Base-by-base conservation (phyloP, 371 early-diverging fungal genomes). In the Apophysomyces elegans region DNA sequence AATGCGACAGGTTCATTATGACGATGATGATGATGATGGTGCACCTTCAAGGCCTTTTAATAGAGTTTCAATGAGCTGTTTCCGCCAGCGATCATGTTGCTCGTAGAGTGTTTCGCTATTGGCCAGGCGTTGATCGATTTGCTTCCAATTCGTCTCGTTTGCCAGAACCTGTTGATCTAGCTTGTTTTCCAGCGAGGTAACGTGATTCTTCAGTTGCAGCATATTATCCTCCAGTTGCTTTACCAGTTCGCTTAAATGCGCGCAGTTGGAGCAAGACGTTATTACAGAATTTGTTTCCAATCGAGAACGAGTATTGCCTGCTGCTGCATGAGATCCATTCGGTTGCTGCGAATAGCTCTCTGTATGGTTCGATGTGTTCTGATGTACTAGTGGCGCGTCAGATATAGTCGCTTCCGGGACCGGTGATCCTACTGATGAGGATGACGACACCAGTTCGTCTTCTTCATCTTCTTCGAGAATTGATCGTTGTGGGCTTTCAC, bases 401-500 rank as follows among this genome's bases (percentile, higher is more conserved):
- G 63, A 50, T 21, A 39, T 64, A 32, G 61, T 41, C 39, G 43
- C 54, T 56, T 18, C 32, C 39, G 59, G 32, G 12, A 63, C 32
- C 45, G 78, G 73, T 9, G 77, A 77, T 7, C 46, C 56, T n/a
- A 69, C 69, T 2, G 76, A 72, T 2, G 74, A 74, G 3, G 75
- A 68, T 12, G 75, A 67, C 46, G 78, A 78, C 37, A 70, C 70
- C 26, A 78, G 58, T 60, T 77, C 78, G 54, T 77, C 78, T 57
- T 72, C 71, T 70, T 77, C 78, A 12, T 70, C 70, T 45, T 69
- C 70, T 8, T 70, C 68, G 4, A 43, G 21, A 4, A 67, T 75
- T 97, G 44, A 76, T 91, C 75, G 76, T 80, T 32, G 95, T 97
- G 96, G 99, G 98, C 7, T 96, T 99, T 77, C 89, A 95, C 3